Conservation (phyloP, 164 flowering plant species). For the Brasenia schreberi region DNA sequence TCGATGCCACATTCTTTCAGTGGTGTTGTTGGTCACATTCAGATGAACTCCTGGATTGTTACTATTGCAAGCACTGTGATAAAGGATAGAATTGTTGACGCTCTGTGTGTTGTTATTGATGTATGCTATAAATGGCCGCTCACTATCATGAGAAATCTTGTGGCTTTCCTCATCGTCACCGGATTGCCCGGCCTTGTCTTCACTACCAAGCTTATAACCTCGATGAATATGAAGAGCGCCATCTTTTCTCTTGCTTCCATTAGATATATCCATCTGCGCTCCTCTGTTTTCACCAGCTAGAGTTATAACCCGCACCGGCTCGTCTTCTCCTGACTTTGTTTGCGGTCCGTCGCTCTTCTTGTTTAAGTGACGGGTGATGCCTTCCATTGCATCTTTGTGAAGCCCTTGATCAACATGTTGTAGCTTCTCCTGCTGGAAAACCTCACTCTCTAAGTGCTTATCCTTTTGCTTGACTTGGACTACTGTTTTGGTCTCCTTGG, state of each 20-base stretch:
- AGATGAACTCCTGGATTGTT: constrained; percentile 54
- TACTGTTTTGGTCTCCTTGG: background rate
- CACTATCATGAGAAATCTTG: constrained; percentile 8
- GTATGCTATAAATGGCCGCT: constrained; percentile 15
- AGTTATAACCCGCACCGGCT: constrained; percentile 30
- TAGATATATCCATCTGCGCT: constrained; percentile 46
- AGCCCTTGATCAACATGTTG: constrained; percentile 1
- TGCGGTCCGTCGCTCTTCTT: constrained; percentile 18
- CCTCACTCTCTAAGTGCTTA: background rate
- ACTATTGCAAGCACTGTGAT: constrained; percentile 31
- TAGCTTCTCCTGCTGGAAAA: background rate
- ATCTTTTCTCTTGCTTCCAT: constrained; percentile 25
- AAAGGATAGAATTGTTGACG: constrained; percentile 57
- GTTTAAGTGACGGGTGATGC: constrained; percentile 23
- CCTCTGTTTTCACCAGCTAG: constrained; percentile 80
- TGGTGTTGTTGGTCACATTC: constrained; percentile 1
- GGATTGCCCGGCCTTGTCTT: constrained; percentile 28
- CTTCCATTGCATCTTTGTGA: constrained; percentile 28
- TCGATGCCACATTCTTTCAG: background rate
- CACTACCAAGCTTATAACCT: constrained; percentile 41
- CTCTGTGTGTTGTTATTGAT: constrained; percentile 61
- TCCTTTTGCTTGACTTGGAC: background rate
- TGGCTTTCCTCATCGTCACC: constrained; percentile 21
- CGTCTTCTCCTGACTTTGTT: constrained; percentile 16
- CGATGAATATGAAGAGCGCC: constrained; percentile 38